Evolutionary conservation across 1,139 yeast species (phyloP).

Genomic region (Sugiyamaella pinicola): DNA sequence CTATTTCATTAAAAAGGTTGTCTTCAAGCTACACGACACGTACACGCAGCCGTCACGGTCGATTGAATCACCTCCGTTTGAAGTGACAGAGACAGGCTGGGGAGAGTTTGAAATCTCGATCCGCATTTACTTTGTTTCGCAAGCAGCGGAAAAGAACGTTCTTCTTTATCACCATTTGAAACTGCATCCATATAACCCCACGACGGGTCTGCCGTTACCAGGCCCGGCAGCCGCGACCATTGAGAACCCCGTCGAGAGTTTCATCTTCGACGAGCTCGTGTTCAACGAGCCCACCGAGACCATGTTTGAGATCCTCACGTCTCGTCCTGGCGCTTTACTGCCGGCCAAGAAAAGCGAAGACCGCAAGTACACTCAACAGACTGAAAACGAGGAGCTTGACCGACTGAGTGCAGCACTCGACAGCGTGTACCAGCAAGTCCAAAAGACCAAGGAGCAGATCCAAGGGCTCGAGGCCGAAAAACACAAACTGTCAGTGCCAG

Average conservation of each 20-base stretch:
- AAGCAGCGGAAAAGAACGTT: slow-evolving; percentile 84
- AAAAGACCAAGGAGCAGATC: slow-evolving; percentile 39
- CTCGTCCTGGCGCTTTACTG: slow-evolving; percentile 70
- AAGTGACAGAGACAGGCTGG: slow-evolving; percentile 98
- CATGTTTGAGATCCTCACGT: slow-evolving; percentile 75
- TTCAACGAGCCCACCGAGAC: slow-evolving; percentile 95
- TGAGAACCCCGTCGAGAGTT: slow-evolving; percentile 55
- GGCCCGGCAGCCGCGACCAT: slow-evolving; percentile 20
- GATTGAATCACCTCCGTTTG: slow-evolving; percentile 87
- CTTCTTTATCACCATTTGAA: slow-evolving; percentile 87
- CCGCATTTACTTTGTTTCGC: slow-evolving; percentile 81
- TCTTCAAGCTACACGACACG: slow-evolving; percentile 93
- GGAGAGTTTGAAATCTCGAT: slow-evolving; percentile 96
- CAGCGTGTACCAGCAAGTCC: slow-evolving; percentile 51
- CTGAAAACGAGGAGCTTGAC: slow-evolving; percentile 78
- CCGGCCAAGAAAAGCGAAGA: slow-evolving; percentile 59
- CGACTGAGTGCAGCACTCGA: slow-evolving; percentile 67
- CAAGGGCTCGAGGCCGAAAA: slow-evolving; percentile 40
- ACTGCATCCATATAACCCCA: slow-evolving; percentile 79
- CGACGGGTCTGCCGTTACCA: slow-evolving; percentile 20
- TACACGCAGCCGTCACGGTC: slow-evolving; percentile 83
- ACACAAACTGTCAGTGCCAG: neutral
- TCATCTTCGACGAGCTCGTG: slow-evolving; percentile 85
- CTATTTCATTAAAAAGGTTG: slow-evolving; percentile 83
- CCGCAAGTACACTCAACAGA: slow-evolving; percentile 51